A percentile compares a stretch with the other conserved stretches of the same genome.
Conservation (phyloP, 1,139 yeast species). For the Candida sp. region DNA sequence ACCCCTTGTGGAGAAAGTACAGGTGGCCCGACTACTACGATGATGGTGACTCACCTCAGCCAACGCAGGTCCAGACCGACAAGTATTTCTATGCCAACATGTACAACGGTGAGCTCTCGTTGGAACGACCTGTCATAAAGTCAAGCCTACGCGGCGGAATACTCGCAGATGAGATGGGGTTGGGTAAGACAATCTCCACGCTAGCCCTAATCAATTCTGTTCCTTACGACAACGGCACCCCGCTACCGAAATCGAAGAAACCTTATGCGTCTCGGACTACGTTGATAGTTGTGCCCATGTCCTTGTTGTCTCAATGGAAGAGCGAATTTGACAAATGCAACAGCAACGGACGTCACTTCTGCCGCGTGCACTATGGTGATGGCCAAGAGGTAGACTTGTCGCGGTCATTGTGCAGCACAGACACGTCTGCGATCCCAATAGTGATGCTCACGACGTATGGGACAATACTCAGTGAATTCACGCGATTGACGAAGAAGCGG, state of each 20-base stretch:
- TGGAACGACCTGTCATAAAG: conserved; percentile 65
- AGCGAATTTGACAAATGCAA: conserved; percentile 72
- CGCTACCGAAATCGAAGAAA: conserved; percentile 17
- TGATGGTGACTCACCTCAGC: conserved; percentile 17
- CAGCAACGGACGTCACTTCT: conserved; percentile 42
- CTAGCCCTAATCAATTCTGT: conserved; percentile 71
- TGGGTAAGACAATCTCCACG: conserved; percentile 91
- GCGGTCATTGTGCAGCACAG: conserved; percentile 38
- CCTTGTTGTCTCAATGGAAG: conserved; percentile 90
- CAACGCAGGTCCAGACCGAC: conserved; percentile 13
- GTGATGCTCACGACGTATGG: conserved; percentile 90
- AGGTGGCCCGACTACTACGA: conserved; percentile 68
- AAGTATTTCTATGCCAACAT: conserved; percentile 75
- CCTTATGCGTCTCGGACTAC: conserved; percentile 74
- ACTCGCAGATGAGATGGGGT: conserved; percentile 97
- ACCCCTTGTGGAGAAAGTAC: conserved; percentile 87
- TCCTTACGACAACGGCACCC: conserved; percentile 45
- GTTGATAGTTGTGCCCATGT: conserved; percentile 88
- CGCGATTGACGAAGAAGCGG: conserved; percentile 36
- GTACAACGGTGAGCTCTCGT: conserved; percentile 81
- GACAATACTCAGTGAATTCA: conserved; percentile 78
- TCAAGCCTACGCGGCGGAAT: conserved; percentile 79
- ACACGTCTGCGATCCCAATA: conserved; percentile 56
- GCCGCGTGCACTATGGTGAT: conserved; percentile 77
- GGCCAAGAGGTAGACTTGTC: conserved; percentile 54